Evolutionary conservation across 257 asterid species (phyloP).

Genomic region (Oldenlandia corymbosa): DNA sequence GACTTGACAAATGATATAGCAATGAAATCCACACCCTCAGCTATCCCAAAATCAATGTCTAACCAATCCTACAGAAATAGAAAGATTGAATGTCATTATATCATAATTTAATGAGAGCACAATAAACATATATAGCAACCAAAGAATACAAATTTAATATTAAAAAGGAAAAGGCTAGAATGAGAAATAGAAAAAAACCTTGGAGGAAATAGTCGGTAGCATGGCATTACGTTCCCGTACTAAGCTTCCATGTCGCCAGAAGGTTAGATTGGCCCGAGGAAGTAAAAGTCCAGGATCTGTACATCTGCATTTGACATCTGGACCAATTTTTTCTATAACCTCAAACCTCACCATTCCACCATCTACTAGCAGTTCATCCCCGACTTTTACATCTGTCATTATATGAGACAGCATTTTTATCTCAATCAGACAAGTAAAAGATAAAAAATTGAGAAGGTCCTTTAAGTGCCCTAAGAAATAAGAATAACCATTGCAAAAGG

Average conservation of each 20-base stretch:
- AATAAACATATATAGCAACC: not conserved
- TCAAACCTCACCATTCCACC: conserved; percentile 99
- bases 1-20: conserved; percentile 98
- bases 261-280: conserved; percentile 95
- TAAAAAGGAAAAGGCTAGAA: not conserved
- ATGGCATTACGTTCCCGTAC: conserved; percentile 97
- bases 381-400: conserved; percentile 71
- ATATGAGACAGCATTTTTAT: conserved; percentile 2
- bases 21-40: conserved; percentile 95
- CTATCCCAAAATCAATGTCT: conserved; percentile 95
- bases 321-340: conserved; percentile 93
- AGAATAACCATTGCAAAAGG: not conserved
- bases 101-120: not conserved
- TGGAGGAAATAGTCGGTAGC: conserved; percentile 96
- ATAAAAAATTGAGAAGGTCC: not conserved
- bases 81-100: conserved; percentile 20
- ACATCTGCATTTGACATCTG: conserved; percentile 92
- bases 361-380: conserved; percentile 94
- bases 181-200: conserved; percentile 41
- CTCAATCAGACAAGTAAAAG: conserved; percentile 8
- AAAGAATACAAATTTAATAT: not conserved
- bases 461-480: not conserved
- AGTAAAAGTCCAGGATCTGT: conserved; percentile 94
- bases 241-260: conserved; percentile 94
- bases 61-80: conserved; percentile 73